phyloP scores from a whole-genome alignment of 2,329 filamentous ascomycete species.

The Apiospora kogelbergensis region DNA sequence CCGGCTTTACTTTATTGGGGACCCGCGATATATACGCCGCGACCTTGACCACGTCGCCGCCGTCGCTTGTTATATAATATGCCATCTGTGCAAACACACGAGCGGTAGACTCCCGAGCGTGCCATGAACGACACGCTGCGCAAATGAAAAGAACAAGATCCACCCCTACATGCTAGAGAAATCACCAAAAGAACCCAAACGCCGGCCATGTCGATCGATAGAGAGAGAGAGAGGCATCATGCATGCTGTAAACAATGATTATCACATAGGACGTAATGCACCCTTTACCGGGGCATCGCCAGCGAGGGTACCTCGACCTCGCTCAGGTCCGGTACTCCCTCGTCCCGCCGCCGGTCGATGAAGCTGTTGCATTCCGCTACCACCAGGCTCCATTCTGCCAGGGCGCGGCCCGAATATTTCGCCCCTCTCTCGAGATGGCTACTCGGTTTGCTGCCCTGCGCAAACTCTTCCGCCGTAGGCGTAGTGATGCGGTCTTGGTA shows the following conservation, averaged over 20 bases:
- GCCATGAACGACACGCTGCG: neutral
- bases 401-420: constrained; percentile 68
- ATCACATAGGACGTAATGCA: neutral
- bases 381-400: constrained; percentile 77
- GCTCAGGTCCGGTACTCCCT: constrained; percentile 65
- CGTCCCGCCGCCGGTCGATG: constrained; percentile 71
- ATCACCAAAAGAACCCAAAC: neutral
- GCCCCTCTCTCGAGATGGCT: constrained; percentile 46
- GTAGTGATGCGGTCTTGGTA: constrained; percentile 10
- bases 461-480: constrained; percentile 33
- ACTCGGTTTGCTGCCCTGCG: constrained; percentile 46
- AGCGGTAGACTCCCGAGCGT: neutral
- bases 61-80: neutral
- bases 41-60: neutral
- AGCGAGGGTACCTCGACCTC: constrained; percentile 70
- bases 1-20: neutral
- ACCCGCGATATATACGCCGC: neutral
- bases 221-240: neutral
- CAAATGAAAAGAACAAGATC: neutral
- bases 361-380: constrained; percentile 81
- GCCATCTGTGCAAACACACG: neutral
- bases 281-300: constrained; percentile 28
- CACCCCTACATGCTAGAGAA: neutral
- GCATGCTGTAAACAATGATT: neutral
- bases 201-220: neutral